A percentile compares a stretch with the other conserved stretches of the same genome.
These are phyloP conservation scores for Pelargonium myrrhifolium DNA, from an alignment of 441 rosid species.

Conservation along the genomic window DNA sequence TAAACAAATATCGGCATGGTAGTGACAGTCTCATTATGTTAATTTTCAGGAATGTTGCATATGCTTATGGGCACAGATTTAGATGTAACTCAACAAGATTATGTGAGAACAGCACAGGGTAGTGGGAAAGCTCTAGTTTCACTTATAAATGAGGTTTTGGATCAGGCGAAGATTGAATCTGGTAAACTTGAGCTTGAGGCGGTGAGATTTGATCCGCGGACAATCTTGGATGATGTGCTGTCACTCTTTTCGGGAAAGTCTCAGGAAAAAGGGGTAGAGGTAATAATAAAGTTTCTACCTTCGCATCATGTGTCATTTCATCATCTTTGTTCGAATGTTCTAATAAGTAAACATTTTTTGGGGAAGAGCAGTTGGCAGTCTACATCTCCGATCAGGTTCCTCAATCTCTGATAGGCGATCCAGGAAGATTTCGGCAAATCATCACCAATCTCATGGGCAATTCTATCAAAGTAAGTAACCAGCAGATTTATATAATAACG, in stretches of 20 bases:
- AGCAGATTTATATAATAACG: too few species aligned
- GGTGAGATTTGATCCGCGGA: slow-evolving; percentile 70
- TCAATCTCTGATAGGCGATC: slow-evolving; percentile 75
- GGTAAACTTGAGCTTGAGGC: slow-evolving; percentile 83
- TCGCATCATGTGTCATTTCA: background rate
- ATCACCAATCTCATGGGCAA: slow-evolving; percentile 89
- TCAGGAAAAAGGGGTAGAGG: slow-evolving; percentile 77
- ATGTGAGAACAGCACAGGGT: slow-evolving; percentile 71
- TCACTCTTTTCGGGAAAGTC: slow-evolving; percentile 69
- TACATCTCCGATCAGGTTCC: slow-evolving; percentile 78
- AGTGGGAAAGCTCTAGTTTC: slow-evolving; percentile 83
- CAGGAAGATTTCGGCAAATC: slow-evolving; percentile 77
- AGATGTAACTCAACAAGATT: slow-evolving; percentile 67
- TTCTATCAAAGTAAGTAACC: slow-evolving; percentile 56
- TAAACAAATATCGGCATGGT: slow-evolving; percentile 14
- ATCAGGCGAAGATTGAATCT: slow-evolving; percentile 97
- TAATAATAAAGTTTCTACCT: slow-evolving; percentile 20
- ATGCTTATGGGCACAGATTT: slow-evolving; percentile 85
- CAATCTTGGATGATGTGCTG: slow-evolving; percentile 63
- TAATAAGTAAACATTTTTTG: slow-evolving; percentile 11
- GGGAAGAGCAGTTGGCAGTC: slow-evolving; percentile 59
- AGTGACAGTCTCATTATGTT: background rate
- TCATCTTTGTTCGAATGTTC: slow-evolving; percentile 19
- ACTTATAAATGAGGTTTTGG: slow-evolving; percentile 81
- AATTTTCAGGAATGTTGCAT: slow-evolving; percentile 72